Evolutionary conservation across 176 grass and related monocot species (phyloP), one percentile per base, ranked within the genome.

Genomic region (Miscanthus lutarioriparius): DNA sequence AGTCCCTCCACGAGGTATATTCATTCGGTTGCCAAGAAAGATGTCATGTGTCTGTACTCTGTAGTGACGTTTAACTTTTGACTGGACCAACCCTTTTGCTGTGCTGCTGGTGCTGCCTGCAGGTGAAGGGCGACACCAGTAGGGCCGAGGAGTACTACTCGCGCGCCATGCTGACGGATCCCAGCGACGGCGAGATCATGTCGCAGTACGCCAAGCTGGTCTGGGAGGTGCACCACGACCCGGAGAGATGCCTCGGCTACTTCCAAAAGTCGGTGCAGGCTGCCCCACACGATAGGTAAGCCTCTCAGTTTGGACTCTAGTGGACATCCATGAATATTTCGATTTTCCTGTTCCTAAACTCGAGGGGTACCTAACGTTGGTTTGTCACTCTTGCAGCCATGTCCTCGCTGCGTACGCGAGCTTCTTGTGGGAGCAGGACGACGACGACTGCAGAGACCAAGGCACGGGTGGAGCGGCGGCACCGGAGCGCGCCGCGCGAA

Each of bases 101-200:
- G 13, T 4, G 5, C 64, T 35, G 33, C 33, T 69, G 28, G 28
- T 30, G 66, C 72, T 51, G 5, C 48, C 3, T 51, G 49, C 17
- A 97, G 91, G 78, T 43, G 13, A 98, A 90, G 85, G 83, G 93
- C 7, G 96, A 95, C 67, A 9, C 59, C 0, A 90, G 80, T 26
- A 90, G 93, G 78, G 96, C 93, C 0, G 93, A 98, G 82, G 93
- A 98, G 85, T 98, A 95, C 85, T 98, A 92, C 82, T 98, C 96
- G 25, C 93, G 96, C 59, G 96, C 96, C 19, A 93, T 98, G 89
- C 85, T 98, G 0, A 89, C 80, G 0, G 96, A 95, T 59, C 96
- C 96, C 13, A 75, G 64, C n/a, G 83, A 98, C 45, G 96, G 93
- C 38, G 96, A 98, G 83, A 94, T 92, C 84, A 48, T 96, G 80